Base-by-base conservation (phyloP, 768 basidiomycete species). In the Kwoniella dejecticola region DNA sequence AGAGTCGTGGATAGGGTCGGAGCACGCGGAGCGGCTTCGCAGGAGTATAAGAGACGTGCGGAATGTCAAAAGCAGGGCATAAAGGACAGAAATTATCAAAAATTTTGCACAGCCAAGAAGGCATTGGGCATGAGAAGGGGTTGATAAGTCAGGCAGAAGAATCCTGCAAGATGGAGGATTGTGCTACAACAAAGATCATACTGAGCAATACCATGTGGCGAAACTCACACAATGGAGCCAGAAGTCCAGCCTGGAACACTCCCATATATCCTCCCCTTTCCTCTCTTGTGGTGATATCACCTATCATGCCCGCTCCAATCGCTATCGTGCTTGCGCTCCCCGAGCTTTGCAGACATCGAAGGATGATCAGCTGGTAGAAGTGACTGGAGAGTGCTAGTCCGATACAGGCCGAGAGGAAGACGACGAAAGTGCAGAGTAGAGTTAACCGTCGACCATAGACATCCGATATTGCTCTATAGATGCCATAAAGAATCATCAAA, bases 241-340 rank as follows among this genome's bases (percentile, higher is more conserved):
- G 69, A 7, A 58, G 49, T 8, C 64, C 49, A 2, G 65, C 59
- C 31, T 78, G 82, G 74, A 85, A 89, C 8, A 89, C 50, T 1
- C 89, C 91, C 61, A 86, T 83, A 77, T 87, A 90, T 3, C 85
- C 83, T 17, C 88, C 91, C 31, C 90, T 81, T 77, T 92, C 89
- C 31, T 83, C 83, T 0, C 84, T 85, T 1, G 83, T 83, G 3
- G 88, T 84, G 30, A 94, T 87, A 74, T 94, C 91, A 1, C 85
- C 85, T 59, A 94, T 84, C 4, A 89, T 85, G 5, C 91, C 91
- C 85, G 83, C 0, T 89, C 86, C 80, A 57, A 57, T 48, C 17
- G 46, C 40, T 13, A 47, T 61, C 13, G 54, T 29, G 15, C 46
- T 27, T 33, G 40, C 36, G 17, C 59, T 38, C 13, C 56, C 57